Evolutionary conservation across 768 basidiomycete species (phyloP), one percentile per base, ranked within the genome.

Genomic region (Cystobasidium onofrii): DNA sequence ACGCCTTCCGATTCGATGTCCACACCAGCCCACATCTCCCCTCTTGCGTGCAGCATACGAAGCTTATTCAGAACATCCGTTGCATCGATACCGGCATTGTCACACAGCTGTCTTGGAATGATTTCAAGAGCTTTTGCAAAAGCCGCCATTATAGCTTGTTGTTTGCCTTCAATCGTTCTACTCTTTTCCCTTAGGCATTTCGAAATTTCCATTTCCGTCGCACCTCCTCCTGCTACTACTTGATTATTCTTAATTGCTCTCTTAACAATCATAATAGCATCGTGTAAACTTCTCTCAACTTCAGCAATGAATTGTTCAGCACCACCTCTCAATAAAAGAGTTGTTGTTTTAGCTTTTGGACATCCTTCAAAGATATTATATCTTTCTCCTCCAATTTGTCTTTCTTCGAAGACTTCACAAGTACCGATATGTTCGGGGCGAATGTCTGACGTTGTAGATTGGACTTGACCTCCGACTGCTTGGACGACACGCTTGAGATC

Each of bases 241-340:
- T 95, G 90, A 50, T 91, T 92, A 80, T 93, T 98, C 80, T 89
- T 89, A 77, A 99, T 88, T 2, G 96, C 94, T 65, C 96, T 86
- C 83, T 96, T 96, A 54, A 99, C 96, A n/a, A 99, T 94, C 94
- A 98, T 98, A 78, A 98, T 92, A 1, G 95, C 94, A 80, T 99
- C 96, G 80, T 99, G 95, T 77, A 99, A 82, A 86, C 91, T 93
- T 72, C 96, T 84, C 82, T 98, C 95, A 9, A 98, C 94, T 81
- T 98, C 96, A 80, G 92, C 92, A 75, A 98, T 98, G 82, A 99
- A 98, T 81, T 99, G 96, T 79, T 98, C 94, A 0, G 96, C 96
- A 33, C 96, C 96, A 73, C 96, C 96, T 65, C 96, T 86, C 74
- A 99, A 87, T 27, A 99, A 81, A 7, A 99, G 83, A 18, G 96